Percentiles rank a stretch among this genome's conserved stretches.
phyloP scores from a whole-genome alignment of 805 yeast species.

The Yamadazyma takamatsuzukensis region DNA sequence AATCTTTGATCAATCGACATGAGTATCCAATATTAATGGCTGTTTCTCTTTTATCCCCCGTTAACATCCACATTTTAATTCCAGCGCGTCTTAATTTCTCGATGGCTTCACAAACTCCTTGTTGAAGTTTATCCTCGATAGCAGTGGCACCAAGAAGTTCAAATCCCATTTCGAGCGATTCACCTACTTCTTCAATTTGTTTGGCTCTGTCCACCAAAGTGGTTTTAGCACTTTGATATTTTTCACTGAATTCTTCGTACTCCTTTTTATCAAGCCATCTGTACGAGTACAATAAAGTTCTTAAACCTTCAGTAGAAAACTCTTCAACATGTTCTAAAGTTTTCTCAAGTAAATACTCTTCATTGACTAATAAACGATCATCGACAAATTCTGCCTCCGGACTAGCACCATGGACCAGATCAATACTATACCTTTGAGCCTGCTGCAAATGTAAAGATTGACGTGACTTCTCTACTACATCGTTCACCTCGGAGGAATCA shows the following conservation, averaged over 20 bases:
- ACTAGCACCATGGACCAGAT: constrained; percentile 6
- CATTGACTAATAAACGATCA: constrained; percentile 62
- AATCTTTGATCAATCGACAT: constrained; percentile 88
- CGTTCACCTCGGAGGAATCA: constrained; percentile 50
- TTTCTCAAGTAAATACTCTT: constrained; percentile 72
- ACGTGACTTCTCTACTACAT: constrained; percentile 50
- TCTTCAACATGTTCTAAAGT: constrained; percentile 91
- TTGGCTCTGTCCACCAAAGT: constrained; percentile 64
- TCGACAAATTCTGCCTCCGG: constrained; percentile 19
- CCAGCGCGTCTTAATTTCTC: constrained; percentile 92
- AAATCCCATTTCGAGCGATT: constrained; percentile 62
- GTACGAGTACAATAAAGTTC: constrained; percentile 83
- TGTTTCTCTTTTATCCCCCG: constrained; percentile 97
- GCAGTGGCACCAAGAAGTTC: constrained; percentile 89
- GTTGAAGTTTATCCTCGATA: constrained; percentile 93
- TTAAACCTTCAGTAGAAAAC: constrained; percentile 89
- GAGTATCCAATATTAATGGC: constrained; percentile 97
- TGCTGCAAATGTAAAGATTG: constrained; percentile 61
- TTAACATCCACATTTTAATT: constrained; percentile 94
- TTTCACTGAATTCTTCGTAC: constrained; percentile 62
- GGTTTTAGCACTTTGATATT: constrained; percentile 73
- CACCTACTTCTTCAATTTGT: constrained; percentile 71
- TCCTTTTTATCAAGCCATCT: constrained; percentile 60
- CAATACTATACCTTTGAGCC: constrained; percentile 47
- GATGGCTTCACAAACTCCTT: constrained; percentile 94